Evolutionary conservation across 2,329 filamentous ascomycete species (phyloP), one percentile per base, ranked within the genome.

Genomic region (Lachnellula cervina): DNA sequence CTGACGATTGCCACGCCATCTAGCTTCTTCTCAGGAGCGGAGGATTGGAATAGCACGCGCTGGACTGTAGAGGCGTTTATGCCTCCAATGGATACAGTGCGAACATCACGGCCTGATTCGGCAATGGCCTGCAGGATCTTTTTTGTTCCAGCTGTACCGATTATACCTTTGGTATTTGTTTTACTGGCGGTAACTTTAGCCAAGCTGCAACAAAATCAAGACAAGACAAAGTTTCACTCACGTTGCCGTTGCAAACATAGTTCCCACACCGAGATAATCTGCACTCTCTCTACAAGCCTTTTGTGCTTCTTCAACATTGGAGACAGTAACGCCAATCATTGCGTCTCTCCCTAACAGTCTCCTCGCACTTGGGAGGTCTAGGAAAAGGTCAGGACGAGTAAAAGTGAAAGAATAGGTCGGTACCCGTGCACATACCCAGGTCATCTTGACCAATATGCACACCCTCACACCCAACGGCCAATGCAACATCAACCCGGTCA

Each of bases 361-460:
- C 56, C 89, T 87, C 2, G 91, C 92, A 40, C 80, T 79, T 8
- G 73, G 67, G 28, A 89, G 70, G 57, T 83, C 84, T 86, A 61
- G 25, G 16, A 3, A 44, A 35, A 46, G 9, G 52, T 64, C 40
- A 66, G 21, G 35, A 35, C 25, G 16, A 17, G 43, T 42, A 61
- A 16, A 37, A n/a, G n/a, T 25, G 21, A 37, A 7, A 35, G 14
- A 38, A 21, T 32, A 54, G 55, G 54, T 32, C 23, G 19, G 4
- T 2, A 42, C 49, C 14, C 25, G 17, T 13, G 23, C 32, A 71
- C 79, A 62, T 71, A 89, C 87, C 78, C 77, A 96, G 86, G 71
- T 97, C 93, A 79, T 97, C 92, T 75, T 97, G 93, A 6, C 94
- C 94, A 49, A 97, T 82, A 71, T 97, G 94, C 8, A 96, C 90